These are phyloP conservation scores for Penicillium paradoxum DNA, from an alignment of 495 filamentous ascomycete species.

Conservation along the genomic window DNA sequence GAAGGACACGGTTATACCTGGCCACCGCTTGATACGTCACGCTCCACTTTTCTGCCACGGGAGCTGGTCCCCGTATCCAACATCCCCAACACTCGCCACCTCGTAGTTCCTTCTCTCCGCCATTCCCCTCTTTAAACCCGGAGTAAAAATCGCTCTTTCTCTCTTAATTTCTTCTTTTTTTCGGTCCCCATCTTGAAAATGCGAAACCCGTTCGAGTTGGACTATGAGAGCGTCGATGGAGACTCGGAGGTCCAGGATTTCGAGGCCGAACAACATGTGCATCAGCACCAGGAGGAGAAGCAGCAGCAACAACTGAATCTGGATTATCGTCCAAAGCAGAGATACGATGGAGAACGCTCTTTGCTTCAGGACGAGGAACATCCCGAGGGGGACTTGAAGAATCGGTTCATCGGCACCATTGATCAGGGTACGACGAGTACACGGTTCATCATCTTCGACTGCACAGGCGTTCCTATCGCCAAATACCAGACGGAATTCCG, in stretches of 20 bases:
- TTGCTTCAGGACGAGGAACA: slow-evolving; percentile 38
- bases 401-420: slow-evolving; percentile 65
- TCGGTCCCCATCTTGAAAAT: slow-evolving; percentile 22
- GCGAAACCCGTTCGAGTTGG: slow-evolving; percentile 42
- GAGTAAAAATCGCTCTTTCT: slow-evolving; percentile 6
- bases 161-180: background rate
- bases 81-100: slow-evolving; percentile 10
- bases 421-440: slow-evolving; percentile 94
- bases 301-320: slow-evolving; percentile 21
- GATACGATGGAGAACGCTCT: slow-evolving; percentile 39
- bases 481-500: slow-evolving; percentile 90
- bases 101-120: slow-evolving; percentile 12
- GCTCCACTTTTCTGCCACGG: slow-evolving; percentile 22
- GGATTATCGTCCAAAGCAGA: slow-evolving; percentile 23
- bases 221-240: slow-evolving; percentile 31
- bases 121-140: slow-evolving; percentile 8
- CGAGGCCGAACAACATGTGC: slow-evolving; percentile 7
- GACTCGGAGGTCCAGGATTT: slow-evolving; percentile 28
- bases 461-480: slow-evolving; percentile 70
- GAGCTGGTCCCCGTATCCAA: slow-evolving; percentile 12
- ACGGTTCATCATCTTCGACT: slow-evolving; percentile 88
- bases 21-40: slow-evolving; percentile 30
- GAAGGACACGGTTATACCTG: background rate
- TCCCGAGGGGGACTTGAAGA: slow-evolving; percentile 32
- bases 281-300: background rate